These are phyloP conservation scores for Mycosphaerella arachidis DNA, from an alignment of 2,329 filamentous ascomycete genomes.

Conservation along the genomic window DNA sequence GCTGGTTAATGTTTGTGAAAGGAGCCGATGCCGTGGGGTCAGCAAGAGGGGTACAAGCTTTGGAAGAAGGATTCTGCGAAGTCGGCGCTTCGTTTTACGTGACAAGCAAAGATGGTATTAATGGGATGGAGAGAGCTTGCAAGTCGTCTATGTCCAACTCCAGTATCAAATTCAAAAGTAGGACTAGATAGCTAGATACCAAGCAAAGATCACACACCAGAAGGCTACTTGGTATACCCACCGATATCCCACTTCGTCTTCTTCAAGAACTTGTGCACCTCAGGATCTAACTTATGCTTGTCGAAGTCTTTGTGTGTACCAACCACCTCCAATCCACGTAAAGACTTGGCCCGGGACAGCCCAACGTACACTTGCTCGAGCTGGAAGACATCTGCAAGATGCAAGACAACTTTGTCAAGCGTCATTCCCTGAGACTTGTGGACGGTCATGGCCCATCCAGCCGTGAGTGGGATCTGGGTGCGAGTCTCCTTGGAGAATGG, in stretches of 20 bases:
- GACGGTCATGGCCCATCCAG: constrained; percentile 60
- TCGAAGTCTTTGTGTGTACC: neutral
- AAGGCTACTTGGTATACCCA: neutral
- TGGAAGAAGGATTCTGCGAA: neutral
- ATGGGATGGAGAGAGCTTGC: no score
- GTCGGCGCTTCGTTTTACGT: neutral
- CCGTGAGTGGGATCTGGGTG: constrained; percentile 57
- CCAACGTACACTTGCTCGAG: constrained; percentile 61
- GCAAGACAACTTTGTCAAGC: constrained; percentile 53
- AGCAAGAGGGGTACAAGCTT: neutral
- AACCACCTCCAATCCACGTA: constrained; percentile 41
- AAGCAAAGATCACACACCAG: neutral
- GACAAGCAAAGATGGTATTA: no score
- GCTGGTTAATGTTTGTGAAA: no score
- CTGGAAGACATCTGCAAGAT: constrained; percentile 51
- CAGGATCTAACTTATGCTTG: neutral
- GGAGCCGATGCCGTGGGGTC: neutral
- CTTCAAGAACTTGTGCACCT: neutral
- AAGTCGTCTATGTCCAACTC: no score
- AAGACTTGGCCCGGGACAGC: constrained; percentile 50
- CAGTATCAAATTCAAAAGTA: no score
- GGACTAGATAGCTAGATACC: neutral
- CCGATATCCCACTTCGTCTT: neutral
- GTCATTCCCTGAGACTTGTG: constrained; percentile 63
- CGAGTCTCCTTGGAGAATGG: constrained; percentile 49